Percentiles rank a stretch among this genome's conserved stretches.
These are phyloP conservation scores for Combretum micranthum DNA, from an alignment of 345 rosid species.

Conservation along the genomic window DNA sequence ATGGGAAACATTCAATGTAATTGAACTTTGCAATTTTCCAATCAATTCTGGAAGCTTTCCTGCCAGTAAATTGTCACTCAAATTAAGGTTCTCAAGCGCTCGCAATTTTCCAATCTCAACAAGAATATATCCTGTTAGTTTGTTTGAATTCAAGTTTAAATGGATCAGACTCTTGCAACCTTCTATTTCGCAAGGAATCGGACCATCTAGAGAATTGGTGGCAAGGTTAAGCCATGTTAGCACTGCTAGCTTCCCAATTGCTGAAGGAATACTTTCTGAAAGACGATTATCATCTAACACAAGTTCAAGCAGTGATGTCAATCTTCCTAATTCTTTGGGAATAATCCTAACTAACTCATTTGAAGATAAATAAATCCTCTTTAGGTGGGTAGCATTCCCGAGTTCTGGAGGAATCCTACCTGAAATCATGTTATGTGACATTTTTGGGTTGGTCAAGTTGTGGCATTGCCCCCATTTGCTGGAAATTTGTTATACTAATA, in stretches of 20 bases:
- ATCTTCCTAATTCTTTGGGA: conserved; percentile 23
- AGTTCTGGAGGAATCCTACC: conserved; percentile 23
- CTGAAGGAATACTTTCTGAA: conserved; percentile 14
- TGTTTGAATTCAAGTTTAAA: conserved; percentile 28
- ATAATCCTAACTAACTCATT: conserved; percentile 21
- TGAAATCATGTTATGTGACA: no score
- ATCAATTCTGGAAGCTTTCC: conserved; percentile 2
- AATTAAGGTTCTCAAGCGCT: no score
- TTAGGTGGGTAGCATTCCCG: conserved; percentile 10
- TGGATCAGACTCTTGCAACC: neutral
- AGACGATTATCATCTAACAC: conserved; percentile 13
- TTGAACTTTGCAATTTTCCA: neutral
- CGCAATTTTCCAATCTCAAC: no score
- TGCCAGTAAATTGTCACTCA: neutral
- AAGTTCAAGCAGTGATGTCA: no score
- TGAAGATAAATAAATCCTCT: conserved; percentile 21
- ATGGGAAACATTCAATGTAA: no score
- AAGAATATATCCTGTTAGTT: conserved; percentile 17
- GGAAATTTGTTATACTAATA: no score
- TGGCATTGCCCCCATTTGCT: conserved; percentile 14
- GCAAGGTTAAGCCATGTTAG: conserved; percentile 15
- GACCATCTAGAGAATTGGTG: conserved; percentile 12
- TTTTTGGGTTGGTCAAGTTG: neutral
- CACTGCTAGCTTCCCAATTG: conserved; percentile 8
- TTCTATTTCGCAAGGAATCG: conserved; percentile 16